Conservation (phyloP, 2,329 filamentous ascomycete species). For the Bertia moriformis region DNA sequence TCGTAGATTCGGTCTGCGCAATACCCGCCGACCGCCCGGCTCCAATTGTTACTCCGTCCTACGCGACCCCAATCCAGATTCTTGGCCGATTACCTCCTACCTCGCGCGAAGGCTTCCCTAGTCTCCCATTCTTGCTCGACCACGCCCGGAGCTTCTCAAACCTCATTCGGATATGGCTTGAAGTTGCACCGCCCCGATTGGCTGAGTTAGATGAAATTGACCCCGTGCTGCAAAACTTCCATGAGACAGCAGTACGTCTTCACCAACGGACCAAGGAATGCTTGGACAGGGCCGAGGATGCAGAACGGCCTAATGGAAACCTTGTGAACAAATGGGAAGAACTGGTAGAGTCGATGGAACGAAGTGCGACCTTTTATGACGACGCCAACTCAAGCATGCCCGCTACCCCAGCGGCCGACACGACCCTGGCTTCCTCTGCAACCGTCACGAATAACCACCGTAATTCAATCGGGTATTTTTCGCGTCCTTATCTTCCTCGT, state of each 20-base stretch:
- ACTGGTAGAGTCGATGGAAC: conserved; percentile 27
- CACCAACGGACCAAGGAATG: conserved; percentile 26
- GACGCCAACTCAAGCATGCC: conserved; percentile 20
- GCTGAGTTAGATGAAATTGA: conserved; percentile 20
- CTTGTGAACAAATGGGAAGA: conserved; percentile 32
- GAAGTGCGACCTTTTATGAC: conserved; percentile 20
- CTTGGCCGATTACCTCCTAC: background rate
- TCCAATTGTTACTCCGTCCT: conserved; percentile 5
- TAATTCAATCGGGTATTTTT: conserved; percentile 23
- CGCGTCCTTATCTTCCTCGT: conserved; percentile 18
- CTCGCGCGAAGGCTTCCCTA: conserved; percentile 1
- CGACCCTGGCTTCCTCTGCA: conserved; percentile 12
- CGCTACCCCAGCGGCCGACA: conserved; percentile 17
- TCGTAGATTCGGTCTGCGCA: conserved; percentile 8
- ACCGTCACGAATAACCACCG: conserved; percentile 16
- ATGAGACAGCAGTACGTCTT: conserved; percentile 22
- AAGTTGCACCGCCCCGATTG: conserved; percentile 13
- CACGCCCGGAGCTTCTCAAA: background rate
- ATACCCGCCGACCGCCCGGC: background rate
- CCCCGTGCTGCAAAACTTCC: conserved; percentile 20
- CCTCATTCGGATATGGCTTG: conserved; percentile 35
- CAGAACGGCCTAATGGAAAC: conserved; percentile 26
- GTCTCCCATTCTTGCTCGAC: conserved; percentile 1
- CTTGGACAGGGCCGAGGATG: conserved; percentile 26
- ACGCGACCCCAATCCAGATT: conserved; percentile 5